Percentiles rank a stretch among this genome's conserved stretches.
Evolutionary conservation across 2,329 filamentous ascomycete species (phyloP).

Genomic region (Verticillium klebahnii): DNA sequence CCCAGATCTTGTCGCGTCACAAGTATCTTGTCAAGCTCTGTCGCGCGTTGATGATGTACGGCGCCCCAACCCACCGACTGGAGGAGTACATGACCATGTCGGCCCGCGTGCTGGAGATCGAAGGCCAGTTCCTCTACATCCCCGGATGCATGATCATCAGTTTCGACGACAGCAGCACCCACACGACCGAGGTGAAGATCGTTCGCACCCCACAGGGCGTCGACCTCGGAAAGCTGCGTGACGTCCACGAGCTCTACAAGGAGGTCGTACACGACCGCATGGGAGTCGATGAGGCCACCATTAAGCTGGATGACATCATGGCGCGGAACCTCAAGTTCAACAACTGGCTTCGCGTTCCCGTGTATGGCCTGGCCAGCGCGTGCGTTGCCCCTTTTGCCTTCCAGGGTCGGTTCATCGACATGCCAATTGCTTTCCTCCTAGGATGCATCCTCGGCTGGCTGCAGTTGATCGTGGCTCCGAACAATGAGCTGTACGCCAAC

Average conservation of each 20-base stretch:
- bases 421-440: conserved; percentile 72
- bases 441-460: conserved; percentile 70
- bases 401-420: conserved; percentile 68
- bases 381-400: conserved; percentile 79
- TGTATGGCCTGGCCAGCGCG: conserved; percentile 73
- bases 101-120: conserved; percentile 80
- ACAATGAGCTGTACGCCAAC: conserved; percentile 63
- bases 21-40: conserved; percentile 82
- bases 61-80: conserved; percentile 83
- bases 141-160: conserved; percentile 93
- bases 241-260: conserved; percentile 75
- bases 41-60: conserved; percentile 81
- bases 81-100: conserved; percentile 93
- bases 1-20: conserved; percentile 70
- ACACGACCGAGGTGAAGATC: conserved; percentile 77
- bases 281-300: conserved; percentile 64
- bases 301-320: conserved; percentile 53
- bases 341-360: conserved; percentile 52
- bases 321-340: conserved; percentile 39
- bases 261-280: conserved; percentile 76
- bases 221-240: conserved; percentile 68
- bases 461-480: conserved; percentile 70
- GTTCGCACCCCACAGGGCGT: conserved; percentile 65
- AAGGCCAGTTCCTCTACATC: conserved; percentile 85
- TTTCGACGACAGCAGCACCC: conserved; percentile 70